phyloP scores from a whole-genome alignment of 345 rosid genomes.

The Citrus australasica region DNA sequence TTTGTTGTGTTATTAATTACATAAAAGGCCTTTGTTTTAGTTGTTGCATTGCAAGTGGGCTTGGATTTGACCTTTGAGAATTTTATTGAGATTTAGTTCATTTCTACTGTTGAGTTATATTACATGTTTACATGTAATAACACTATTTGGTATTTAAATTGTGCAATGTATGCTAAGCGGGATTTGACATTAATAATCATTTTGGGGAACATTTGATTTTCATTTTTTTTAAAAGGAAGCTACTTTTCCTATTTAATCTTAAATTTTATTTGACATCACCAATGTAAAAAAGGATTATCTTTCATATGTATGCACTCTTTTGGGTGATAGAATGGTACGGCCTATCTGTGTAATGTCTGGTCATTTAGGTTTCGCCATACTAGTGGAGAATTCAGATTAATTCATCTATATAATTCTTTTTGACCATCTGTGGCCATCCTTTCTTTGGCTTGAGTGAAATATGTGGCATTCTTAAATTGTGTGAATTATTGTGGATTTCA shows the following conservation, averaged over 20 bases:
- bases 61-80: background rate
- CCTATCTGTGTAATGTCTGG: background rate
- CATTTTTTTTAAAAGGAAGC: background rate
- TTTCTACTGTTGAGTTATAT: background rate
- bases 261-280: background rate
- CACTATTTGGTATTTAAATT: background rate
- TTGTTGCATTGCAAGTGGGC: background rate
- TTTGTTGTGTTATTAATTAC: background rate
- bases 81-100: background rate
- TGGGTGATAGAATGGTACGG: background rate
- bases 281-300: background rate
- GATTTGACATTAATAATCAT: background rate
- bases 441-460: background rate
- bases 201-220: background rate
- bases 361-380: background rate
- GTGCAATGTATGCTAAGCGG: background rate
- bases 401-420: background rate
- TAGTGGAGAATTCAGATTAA: background rate
- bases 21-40: background rate
- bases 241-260: background rate
- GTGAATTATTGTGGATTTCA: conserved; percentile 20
- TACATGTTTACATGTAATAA: background rate
- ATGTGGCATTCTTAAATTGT: conserved; percentile 1
- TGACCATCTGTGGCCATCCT: background rate
- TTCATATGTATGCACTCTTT: background rate